These are phyloP conservation scores for Kalmanozyma brasiliensis DNA, from an alignment of 1,284 basidiomycete genomes.

Conservation along the genomic window DNA sequence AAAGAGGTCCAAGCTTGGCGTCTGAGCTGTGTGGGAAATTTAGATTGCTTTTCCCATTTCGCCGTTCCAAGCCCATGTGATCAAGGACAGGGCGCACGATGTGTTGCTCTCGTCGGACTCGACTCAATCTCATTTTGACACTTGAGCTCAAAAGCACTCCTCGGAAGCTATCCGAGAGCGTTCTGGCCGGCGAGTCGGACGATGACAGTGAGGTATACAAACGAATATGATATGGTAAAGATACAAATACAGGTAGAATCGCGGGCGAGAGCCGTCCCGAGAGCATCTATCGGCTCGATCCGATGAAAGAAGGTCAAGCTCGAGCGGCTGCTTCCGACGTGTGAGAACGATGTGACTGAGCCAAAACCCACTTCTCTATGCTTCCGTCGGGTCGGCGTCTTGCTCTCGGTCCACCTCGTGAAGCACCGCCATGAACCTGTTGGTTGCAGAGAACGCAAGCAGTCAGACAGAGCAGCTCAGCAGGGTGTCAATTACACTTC, in stretches of 20 bases:
- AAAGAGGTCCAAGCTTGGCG: slow-evolving; percentile 2
- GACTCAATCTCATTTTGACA: too few species aligned
- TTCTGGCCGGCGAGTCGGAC: too few species aligned
- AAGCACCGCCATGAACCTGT: slow-evolving; percentile 46
- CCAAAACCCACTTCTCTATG: neutral
- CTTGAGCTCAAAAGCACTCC: too few species aligned
- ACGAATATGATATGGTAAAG: neutral
- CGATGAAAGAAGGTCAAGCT: neutral
- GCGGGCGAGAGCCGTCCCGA: too few species aligned
- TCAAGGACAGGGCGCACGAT: too few species aligned
- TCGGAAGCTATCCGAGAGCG: neutral
- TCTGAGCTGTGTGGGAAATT: neutral
- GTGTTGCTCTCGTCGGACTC: neutral
- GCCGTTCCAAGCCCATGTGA: too few species aligned
- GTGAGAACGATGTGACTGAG: neutral
- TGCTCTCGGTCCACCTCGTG: slow-evolving; percentile 37
- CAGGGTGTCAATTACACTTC: neutral
- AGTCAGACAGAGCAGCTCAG: neutral
- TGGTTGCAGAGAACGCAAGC: too few species aligned
- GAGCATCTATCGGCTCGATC: neutral
- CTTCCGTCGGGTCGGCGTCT: slow-evolving; percentile 21
- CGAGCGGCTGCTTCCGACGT: neutral
- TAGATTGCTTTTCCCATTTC: too few species aligned
- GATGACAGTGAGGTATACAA: too few species aligned
- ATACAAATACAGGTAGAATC: slow-evolving; percentile 10